phyloP scores from a whole-genome alignment of 805 yeast genomes.

The Metschnikowia similis region DNA sequence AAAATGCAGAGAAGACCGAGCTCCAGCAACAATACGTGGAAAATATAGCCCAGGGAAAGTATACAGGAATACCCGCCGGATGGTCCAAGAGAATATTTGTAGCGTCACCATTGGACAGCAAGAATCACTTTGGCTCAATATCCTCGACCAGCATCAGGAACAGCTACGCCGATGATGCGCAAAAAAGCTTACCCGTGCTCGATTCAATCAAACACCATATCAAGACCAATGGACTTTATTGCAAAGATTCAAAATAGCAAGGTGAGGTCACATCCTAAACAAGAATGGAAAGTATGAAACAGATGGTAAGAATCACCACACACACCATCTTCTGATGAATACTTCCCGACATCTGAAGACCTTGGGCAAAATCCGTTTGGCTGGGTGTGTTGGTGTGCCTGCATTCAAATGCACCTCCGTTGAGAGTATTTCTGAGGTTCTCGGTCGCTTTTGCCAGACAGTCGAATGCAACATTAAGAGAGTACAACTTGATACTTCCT shows the following conservation, averaged over 20 bases:
- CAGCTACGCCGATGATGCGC: not conserved
- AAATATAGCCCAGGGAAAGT: conserved; percentile 40
- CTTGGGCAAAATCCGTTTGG: not conserved
- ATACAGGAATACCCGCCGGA: conserved; percentile 42
- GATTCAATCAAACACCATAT: conserved; percentile 38
- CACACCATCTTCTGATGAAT: conserved; percentile 1
- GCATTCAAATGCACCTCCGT: conserved; percentile 78
- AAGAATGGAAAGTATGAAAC: not conserved
- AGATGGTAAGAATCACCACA: not conserved
- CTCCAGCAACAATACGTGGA: conserved; percentile 46
- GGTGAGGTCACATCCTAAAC: not conserved
- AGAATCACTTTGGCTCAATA: conserved; percentile 26
- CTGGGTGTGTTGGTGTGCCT: not conserved
- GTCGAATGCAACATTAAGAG: conserved; percentile 50
- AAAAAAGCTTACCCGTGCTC: conserved; percentile 27
- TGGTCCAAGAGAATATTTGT: conserved; percentile 41
- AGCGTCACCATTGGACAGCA: conserved; percentile 2
- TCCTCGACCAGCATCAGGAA: not conserved
- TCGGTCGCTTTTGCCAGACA: conserved; percentile 61
- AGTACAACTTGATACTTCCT: conserved; percentile 65
- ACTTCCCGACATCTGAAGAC: not conserved
- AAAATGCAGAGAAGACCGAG: conserved; percentile 17
- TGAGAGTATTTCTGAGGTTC: conserved; percentile 52
- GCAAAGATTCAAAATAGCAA: not conserved
- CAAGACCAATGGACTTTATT: conserved; percentile 27